Evolutionary conservation across 352 stramenopile genomes (phyloP).

Genomic region (Phytopythium aichiense): DNA sequence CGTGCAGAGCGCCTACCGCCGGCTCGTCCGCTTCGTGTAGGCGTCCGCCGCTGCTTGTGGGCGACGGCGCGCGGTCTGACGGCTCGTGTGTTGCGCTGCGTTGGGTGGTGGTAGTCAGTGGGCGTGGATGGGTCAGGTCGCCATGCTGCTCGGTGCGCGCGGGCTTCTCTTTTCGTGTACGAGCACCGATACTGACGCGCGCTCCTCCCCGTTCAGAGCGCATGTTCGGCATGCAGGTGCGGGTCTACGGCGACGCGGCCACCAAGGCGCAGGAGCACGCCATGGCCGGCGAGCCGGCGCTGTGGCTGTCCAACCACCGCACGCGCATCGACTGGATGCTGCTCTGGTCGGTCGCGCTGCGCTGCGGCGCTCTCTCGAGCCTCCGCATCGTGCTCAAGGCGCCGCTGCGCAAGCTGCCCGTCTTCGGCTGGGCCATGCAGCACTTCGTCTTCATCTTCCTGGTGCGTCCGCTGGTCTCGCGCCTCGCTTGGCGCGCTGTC

Average conservation of each 20-base stretch:
- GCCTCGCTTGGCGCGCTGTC: not conserved
- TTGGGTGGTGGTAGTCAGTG: slow-evolving; percentile 76
- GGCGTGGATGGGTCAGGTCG: slow-evolving; percentile 72
- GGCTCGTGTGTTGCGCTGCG: too few relatives aligned
- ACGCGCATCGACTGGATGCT: slow-evolving; percentile 87
- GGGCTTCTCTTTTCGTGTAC: not conserved
- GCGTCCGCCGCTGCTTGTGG: slow-evolving; percentile 5
- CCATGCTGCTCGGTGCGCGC: slow-evolving; percentile 46
- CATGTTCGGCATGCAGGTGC: slow-evolving; percentile 53
- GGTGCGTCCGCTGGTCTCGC: slow-evolving; percentile 15
- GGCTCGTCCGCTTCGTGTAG: slow-evolving; percentile 50
- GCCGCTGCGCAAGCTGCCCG: slow-evolving; percentile 58
- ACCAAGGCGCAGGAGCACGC: slow-evolving; percentile 47
- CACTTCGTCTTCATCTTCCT: slow-evolving; percentile 85
- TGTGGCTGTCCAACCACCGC: slow-evolving; percentile 80
- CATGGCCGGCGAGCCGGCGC: slow-evolving; percentile 45
- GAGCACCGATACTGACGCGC: too few relatives aligned
- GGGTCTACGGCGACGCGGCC: slow-evolving; percentile 50
- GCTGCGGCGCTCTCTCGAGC: slow-evolving; percentile 41
- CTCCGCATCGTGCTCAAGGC: slow-evolving; percentile 78
- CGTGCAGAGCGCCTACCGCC: slow-evolving; percentile 38
- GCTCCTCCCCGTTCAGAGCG: slow-evolving; percentile 28
- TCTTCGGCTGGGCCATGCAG: slow-evolving; percentile 87
- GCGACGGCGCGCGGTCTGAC: not conserved
- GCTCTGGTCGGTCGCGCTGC: slow-evolving; percentile 63